A percentile compares a stretch with the other conserved stretches of the same genome.
These are phyloP conservation scores for Phialophora macrospora DNA, from an alignment of 2,329 filamentous ascomycete genomes.

Conservation along the genomic window DNA sequence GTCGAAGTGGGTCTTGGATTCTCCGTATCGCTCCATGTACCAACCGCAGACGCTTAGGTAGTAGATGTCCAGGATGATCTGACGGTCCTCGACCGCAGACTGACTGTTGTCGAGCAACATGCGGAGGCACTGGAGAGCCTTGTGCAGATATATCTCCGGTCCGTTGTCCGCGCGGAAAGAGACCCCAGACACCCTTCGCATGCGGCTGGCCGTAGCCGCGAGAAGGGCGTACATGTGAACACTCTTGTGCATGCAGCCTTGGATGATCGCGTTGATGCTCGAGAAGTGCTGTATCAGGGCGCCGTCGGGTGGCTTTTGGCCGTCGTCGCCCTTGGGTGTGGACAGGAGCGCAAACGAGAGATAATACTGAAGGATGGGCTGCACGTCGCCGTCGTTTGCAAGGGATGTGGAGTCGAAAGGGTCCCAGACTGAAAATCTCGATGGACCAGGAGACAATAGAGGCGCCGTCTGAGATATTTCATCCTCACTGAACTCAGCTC, in stretches of 20 bases:
- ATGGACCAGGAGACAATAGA: neutral
- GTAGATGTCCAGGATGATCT: conserved; percentile 33
- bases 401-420: conserved; percentile 16
- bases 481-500: neutral
- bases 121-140: conserved; percentile 30
- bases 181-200: conserved; percentile 22
- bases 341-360: conserved; percentile 25
- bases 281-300: conserved; percentile 18
- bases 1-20: conserved; percentile 30
- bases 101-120: conserved; percentile 21
- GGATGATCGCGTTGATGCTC: conserved; percentile 25
- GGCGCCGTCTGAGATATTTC: neutral
- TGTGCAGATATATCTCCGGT: conserved; percentile 31
- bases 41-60: conserved; percentile 31
- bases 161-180: conserved; percentile 23
- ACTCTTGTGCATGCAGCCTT: conserved; percentile 24
- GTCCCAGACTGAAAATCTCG: neutral
- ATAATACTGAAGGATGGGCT: conserved; percentile 26
- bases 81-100: conserved; percentile 19
- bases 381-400: conserved; percentile 15
- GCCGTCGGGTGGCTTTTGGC: neutral
- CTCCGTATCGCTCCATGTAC: conserved; percentile 30
- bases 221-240: conserved; percentile 28
- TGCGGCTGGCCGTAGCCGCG: conserved; percentile 27
- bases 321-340: neutral